Evolutionary conservation across 148 eudicot species (phyloP).

Genomic region (Chenopodium formosanum): DNA sequence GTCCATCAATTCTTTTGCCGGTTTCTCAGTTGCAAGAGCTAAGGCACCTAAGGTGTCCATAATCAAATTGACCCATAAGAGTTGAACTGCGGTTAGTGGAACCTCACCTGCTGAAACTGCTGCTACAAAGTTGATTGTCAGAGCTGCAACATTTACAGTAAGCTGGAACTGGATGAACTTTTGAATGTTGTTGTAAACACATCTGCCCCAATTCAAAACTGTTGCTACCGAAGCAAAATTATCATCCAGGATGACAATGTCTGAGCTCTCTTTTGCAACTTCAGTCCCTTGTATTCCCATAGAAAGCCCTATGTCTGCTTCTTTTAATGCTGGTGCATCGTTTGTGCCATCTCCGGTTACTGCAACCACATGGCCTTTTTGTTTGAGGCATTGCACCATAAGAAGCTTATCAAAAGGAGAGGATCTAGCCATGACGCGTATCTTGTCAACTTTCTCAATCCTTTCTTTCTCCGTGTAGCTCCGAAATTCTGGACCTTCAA

Average conservation of each 20-base stretch:
- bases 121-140: conserved; percentile 36
- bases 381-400: conserved; percentile 35
- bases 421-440: conserved; percentile 35
- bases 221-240: conserved; percentile 38
- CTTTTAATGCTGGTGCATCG: conserved; percentile 37
- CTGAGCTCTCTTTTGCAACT: conserved; percentile 40
- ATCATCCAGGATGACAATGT: conserved; percentile 36
- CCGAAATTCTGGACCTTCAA: conserved; percentile 29
- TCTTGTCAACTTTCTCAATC: conserved; percentile 24
- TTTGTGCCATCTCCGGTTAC: conserved; percentile 42
- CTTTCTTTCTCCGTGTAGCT: conserved; percentile 29
- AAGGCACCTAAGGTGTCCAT: conserved; percentile 42
- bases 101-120: conserved; percentile 40
- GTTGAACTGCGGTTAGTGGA: conserved; percentile 37
- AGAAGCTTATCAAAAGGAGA: conserved; percentile 40
- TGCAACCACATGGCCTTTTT: conserved; percentile 38
- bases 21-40: conserved; percentile 41
- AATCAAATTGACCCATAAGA: conserved; percentile 38
- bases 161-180: conserved; percentile 39
- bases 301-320: conserved; percentile 24
- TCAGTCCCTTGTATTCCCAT: conserved; percentile 34
- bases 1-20: conserved; percentile 34
- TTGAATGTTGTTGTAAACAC: conserved; percentile 41
- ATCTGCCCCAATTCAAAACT: conserved; percentile 33
- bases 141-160: conserved; percentile 35